phyloP scores from a whole-genome alignment of 306 rosid species.

The Fragaria nilgerrensis region DNA sequence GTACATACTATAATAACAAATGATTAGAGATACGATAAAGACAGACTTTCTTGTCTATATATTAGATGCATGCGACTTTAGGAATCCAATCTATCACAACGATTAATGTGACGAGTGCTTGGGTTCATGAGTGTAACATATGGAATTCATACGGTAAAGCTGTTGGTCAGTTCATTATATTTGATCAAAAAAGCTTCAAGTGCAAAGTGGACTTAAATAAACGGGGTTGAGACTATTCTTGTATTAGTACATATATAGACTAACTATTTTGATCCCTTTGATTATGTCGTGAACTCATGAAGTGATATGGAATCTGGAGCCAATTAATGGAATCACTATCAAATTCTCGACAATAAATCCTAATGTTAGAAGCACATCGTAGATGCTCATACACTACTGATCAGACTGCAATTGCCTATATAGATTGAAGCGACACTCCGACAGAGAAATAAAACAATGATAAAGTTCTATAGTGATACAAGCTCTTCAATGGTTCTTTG shows the following conservation, averaged over 20 bases:
- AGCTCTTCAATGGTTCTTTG: neutral
- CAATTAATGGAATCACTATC: neutral
- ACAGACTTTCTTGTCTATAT: neutral
- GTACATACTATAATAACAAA: neutral
- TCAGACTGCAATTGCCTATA: neutral
- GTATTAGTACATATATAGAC: neutral
- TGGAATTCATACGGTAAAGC: neutral
- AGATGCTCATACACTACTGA: too few species aligned
- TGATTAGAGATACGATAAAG: neutral
- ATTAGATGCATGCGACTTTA: neutral
- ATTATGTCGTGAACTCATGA: neutral
- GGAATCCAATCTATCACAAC: neutral
- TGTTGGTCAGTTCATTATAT: neutral
- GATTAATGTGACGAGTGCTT: neutral
- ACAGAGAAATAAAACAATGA: neutral
- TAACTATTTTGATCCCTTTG: neutral
- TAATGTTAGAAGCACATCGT: too few species aligned
- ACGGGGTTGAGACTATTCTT: neutral
- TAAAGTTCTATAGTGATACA: neutral
- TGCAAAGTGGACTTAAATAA: neutral
- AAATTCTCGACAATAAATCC: neutral
- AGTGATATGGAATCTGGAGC: neutral
- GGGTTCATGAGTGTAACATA: neutral
- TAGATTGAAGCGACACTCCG: neutral
- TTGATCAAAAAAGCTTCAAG: neutral